phyloP scores from a whole-genome alignment of 371 early-diverging fungal genomes.

The Actinomucor elegans region DNA sequence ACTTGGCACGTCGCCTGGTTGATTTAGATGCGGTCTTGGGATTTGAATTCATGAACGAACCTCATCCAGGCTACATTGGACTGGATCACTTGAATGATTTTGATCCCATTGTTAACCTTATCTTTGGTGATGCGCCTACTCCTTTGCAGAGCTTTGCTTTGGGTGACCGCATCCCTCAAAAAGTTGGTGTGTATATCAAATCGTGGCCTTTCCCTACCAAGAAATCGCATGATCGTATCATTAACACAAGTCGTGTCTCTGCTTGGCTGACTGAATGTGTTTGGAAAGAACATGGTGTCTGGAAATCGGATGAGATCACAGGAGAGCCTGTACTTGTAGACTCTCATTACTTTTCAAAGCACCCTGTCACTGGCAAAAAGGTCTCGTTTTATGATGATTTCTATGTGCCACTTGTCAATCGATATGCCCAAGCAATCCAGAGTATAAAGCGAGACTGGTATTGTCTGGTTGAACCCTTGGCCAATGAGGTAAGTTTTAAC shows the following conservation, averaged over 20 bases:
- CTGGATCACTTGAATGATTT: conserved; percentile 54
- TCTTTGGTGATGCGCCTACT: conserved; percentile 69
- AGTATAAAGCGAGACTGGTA: conserved; percentile 51
- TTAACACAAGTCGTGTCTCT: conserved; percentile 55
- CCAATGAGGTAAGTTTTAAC: conserved; percentile 56
- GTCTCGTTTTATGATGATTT: conserved; percentile 66
- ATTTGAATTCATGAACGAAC: conserved; percentile 85
- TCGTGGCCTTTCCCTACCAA: conserved; percentile 77
- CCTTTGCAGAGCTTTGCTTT: conserved; percentile 74
- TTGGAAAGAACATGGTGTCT: conserved; percentile 80
- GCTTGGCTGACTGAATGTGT: conserved; percentile 72
- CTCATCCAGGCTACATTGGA: conserved; percentile 80
- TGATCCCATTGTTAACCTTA: conserved; percentile 65
- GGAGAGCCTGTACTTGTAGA: conserved; percentile 56
- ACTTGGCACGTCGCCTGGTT: conserved; percentile 58
- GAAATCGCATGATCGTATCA: conserved; percentile 48
- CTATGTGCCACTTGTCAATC: conserved; percentile 68
- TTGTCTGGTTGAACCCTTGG: conserved; percentile 77
- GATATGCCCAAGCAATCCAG: conserved; percentile 63
- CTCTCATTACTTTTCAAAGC: conserved; percentile 66
- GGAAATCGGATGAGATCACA: conserved; percentile 54
- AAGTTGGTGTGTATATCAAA: conserved; percentile 68
- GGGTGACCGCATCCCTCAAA: conserved; percentile 63
- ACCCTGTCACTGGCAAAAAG: conserved; percentile 53
- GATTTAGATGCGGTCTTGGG: conserved; percentile 69